phyloP scores from a whole-genome alignment of 2,329 filamentous ascomycete species.

The Venturia carpophila region DNA sequence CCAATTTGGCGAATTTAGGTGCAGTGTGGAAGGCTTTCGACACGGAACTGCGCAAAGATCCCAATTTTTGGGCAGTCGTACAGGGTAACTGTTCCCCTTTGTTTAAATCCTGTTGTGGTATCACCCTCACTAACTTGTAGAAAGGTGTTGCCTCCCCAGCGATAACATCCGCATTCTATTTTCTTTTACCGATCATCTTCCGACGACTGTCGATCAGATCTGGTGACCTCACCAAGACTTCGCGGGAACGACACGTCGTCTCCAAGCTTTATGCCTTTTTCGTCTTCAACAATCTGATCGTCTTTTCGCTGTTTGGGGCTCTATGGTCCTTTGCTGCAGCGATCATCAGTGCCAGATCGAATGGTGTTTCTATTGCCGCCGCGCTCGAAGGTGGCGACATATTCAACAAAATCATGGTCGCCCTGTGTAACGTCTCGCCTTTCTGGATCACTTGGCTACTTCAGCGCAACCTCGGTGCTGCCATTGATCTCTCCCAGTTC shows the following conservation, averaged over 20 bases:
- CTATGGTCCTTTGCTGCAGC: slow-evolving; percentile 64
- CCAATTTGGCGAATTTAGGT: slow-evolving; percentile 75
- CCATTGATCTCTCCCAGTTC: slow-evolving; percentile 86
- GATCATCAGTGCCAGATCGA: slow-evolving; percentile 53
- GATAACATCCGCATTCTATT: slow-evolving; percentile 77
- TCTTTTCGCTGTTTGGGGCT: slow-evolving; percentile 87
- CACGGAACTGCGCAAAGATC: slow-evolving; percentile 52
- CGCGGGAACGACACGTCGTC: slow-evolving; percentile 83
- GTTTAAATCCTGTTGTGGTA: too few species aligned
- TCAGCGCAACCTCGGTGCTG: slow-evolving; percentile 85
- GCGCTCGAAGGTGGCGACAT: slow-evolving; percentile 16
- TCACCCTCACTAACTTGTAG: too few species aligned
- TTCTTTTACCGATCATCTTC: slow-evolving; percentile 84
- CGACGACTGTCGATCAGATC: slow-evolving; percentile 73
- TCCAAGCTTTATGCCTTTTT: slow-evolving; percentile 92
- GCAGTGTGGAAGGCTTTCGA: slow-evolving; percentile 72
- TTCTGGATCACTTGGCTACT: slow-evolving; percentile 95
- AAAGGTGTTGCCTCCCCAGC: slow-evolving; percentile 84
- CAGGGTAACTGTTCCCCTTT: too few species aligned
- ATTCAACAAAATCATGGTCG: slow-evolving; percentile 48
- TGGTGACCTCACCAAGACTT: slow-evolving; percentile 86
- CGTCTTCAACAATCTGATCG: slow-evolving; percentile 90
- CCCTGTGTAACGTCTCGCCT: slow-evolving; percentile 71
- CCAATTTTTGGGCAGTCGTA: slow-evolving; percentile 70
- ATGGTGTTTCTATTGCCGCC: slow-evolving; percentile 43